Base-by-base conservation (phyloP, 805 yeast species). In the Millerozyma acaciae region DNA sequence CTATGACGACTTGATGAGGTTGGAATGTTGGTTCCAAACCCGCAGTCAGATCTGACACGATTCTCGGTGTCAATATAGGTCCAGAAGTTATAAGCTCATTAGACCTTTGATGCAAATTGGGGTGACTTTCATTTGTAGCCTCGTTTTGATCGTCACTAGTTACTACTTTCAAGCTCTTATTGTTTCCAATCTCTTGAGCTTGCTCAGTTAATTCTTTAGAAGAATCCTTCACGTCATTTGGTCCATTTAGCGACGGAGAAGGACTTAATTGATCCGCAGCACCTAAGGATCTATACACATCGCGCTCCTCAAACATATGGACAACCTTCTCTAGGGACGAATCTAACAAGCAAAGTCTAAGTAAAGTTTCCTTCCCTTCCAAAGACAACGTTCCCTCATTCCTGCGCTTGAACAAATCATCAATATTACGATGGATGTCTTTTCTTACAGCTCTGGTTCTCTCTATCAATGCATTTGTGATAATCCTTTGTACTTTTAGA, bases 1-100 rank as follows among this genome's bases (percentile, higher is more conserved):
- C 89, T 10, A 76, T 67, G 3, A 83, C 89, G 56, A 83, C 85
- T 48, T 75, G 75, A 58, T 82, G 90, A 4, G 89, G 89, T 33
- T 65, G 64, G 30, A 66, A 62, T 7, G 21, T 21, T 20, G 43
- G 42, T 31, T 57, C 56, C 37, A 53, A 50, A 5, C 53, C 48
- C 8, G 40, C 32, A 16, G 24, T 30, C 25, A 17, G 26, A 31
- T 45, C 40, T 26, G 50, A 48, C 10, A 50, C 45, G 10, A 60
- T 61, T 21, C 59, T 58, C 4, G 76, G 74, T 3, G 74, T 64
- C 29, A 75, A 63, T 32, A 75, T 73, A 3, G 78, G 78, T 2
- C 78, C 79, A 1, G 77, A 53, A 15, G 70, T 65, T 21, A 74
- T 65, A 33, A 75, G 57, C 44, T 71, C 78, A n/a, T 59, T 60